Evolutionary conservation across 2,329 filamentous ascomycete genomes (phyloP), one percentile per base, ranked within the genome.

Genomic region (Plenodomus biglobosus): DNA sequence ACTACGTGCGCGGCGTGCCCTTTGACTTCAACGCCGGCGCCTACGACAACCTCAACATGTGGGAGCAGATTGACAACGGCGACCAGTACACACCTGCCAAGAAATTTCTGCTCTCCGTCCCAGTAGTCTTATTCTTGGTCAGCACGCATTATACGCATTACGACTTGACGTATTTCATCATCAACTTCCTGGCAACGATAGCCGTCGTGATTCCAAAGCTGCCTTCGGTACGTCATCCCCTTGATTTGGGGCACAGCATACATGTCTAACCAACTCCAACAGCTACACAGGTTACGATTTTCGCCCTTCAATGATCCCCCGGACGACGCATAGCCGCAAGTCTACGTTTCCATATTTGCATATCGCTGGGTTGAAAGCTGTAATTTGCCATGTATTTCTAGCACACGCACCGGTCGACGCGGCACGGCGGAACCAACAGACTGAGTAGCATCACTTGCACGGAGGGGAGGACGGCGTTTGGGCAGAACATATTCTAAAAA

Each of bases 21-120:
- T 99, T 99, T 70, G 94, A 99, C 74, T 99, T 99, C 82, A 99
- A 99, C 71, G 87, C 90, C 47, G 94, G 94, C 50, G 94, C 94
- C 62, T 99, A 97, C 75, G 94, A 99, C 80, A 97, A 99, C 74
- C 82, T 99, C 69, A 99, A 97, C 78, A 97, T 99, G 94, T 99
- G 94, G 94, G 94, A 99, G 78, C 94, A 99, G 77, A 99, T 99
- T 73, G 94, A 99, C 78, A 95, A 97, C 67, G 94, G 94, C 39
- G 94, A 94, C 64, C 94, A 99, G 74, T 99, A 97, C 78, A 99
- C 94, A 1, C 94, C 94, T 3, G 90, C 94, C 59, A 99, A 99
- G 81, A 99, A 99, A 75, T 99, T 99, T 69, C 80, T 99, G 50
- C 85, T 97, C 63, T 90, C 87, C 66, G 92, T 97, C 27, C 94